Evolutionary conservation across 306 rosid species (phyloP).

Genomic region (Potentilla sterilis): DNA sequence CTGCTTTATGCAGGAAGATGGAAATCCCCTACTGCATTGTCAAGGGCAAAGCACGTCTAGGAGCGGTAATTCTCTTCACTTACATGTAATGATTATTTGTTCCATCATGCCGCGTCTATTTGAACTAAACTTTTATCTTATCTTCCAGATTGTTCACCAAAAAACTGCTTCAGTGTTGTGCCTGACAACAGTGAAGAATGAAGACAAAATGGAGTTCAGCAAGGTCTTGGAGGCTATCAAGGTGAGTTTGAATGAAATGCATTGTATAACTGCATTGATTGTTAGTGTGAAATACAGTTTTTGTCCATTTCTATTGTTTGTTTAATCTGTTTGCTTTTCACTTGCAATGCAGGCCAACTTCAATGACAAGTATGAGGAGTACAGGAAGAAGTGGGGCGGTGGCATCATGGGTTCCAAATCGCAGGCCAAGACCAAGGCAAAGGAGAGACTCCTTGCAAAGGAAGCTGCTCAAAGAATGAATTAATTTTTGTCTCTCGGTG

Average conservation of each 20-base stretch:
- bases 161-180: conserved; percentile 79
- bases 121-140: not conserved
- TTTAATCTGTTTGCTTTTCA: not conserved
- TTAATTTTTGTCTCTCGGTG: conserved; percentile 19
- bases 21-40: conserved; percentile 88
- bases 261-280: not conserved
- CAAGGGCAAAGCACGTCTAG: conserved; percentile 80
- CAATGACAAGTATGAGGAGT: conserved; percentile 76
- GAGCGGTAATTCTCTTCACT: conserved; percentile 42
- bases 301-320: not conserved
- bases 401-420: conserved; percentile 90
- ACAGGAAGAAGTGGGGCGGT: conserved; percentile 85
- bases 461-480: conserved; percentile 77
- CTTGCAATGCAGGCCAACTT: conserved; percentile 61
- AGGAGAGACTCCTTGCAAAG: conserved; percentile 69
- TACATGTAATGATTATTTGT: not conserved
- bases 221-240: conserved; percentile 71
- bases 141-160: conserved; percentile 65
- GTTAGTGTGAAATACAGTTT: not conserved
- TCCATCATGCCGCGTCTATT: not conserved
- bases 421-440: conserved; percentile 75
- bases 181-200: conserved; percentile 78
- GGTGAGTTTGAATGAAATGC: conserved; percentile 30
- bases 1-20: conserved; percentile 84
- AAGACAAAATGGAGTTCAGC: conserved; percentile 77